These are phyloP conservation scores for Triticum timopheevii DNA, from an alignment of 176 grass and related monocot genomes.

Conservation along the genomic window DNA sequence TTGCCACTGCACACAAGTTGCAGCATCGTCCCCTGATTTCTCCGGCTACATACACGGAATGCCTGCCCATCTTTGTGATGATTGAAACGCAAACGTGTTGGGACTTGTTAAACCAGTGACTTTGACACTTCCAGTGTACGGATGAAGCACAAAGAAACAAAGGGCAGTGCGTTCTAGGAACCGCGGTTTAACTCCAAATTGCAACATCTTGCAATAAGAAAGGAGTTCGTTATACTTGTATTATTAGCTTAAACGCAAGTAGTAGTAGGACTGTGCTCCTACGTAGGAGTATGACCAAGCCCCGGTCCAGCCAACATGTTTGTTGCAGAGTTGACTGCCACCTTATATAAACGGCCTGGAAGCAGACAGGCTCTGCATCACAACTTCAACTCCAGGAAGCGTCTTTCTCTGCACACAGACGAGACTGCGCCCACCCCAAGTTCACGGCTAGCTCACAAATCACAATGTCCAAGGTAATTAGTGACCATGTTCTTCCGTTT, in stretches of 20 bases:
- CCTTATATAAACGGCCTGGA: slow-evolving; percentile 10
- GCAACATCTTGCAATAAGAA: not conserved
- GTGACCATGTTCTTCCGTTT: not conserved
- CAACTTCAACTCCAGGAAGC: not conserved
- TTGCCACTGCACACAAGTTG: slow-evolving; percentile 9
- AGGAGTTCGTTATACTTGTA: not conserved
- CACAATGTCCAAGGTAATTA: slow-evolving; percentile 42
- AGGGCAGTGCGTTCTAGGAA: not conserved
- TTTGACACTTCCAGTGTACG: not conserved
- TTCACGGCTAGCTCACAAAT: slow-evolving; percentile 9
- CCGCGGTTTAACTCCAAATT: not conserved
- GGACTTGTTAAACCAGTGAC: not conserved
- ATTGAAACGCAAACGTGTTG: not conserved
- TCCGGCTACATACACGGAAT: not conserved
- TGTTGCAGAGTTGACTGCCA: not conserved
- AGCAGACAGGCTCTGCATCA: not conserved
- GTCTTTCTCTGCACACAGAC: not conserved
- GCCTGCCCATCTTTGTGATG: not conserved
- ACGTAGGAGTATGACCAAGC: slow-evolving; percentile 18
- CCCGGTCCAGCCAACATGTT: not conserved
- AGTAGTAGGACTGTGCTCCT: not conserved
- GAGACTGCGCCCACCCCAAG: not conserved
- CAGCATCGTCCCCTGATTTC: not conserved
- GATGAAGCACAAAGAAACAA: not conserved
- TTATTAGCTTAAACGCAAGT: not conserved